Evolutionary conservation across 345 rosid species (phyloP).

Genomic region (Linum trigynum): DNA sequence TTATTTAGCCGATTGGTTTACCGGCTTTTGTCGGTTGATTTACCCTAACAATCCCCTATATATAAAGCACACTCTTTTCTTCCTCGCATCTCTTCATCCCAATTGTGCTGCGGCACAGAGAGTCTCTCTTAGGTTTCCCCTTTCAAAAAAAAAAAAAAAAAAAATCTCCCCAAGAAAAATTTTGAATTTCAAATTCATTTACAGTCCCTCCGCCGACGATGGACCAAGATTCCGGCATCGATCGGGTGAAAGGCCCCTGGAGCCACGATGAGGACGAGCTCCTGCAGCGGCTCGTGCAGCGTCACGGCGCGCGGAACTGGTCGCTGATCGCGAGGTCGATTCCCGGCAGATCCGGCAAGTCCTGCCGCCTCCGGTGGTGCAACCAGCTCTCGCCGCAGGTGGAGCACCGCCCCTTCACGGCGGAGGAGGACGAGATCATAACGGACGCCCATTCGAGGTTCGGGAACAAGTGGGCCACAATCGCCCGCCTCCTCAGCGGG

Average conservation of each 20-base stretch:
- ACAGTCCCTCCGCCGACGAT: background rate
- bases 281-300: conserved; percentile 10
- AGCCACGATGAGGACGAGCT: conserved; percentile 18
- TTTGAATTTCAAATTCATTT: background rate
- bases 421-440: conserved; percentile 19
- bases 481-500: conserved; percentile 21
- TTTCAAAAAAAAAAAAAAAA: background rate
- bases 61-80: background rate
- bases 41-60: background rate
- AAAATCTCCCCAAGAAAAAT: background rate
- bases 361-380: conserved; percentile 26
- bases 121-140: too few relatives aligned
- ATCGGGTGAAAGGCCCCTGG: conserved; percentile 22
- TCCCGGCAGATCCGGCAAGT: conserved; percentile 23
- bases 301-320: conserved; percentile 21
- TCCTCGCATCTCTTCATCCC: background rate
- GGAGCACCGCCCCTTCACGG: conserved; percentile 19
- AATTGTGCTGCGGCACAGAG: background rate
- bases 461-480: conserved; percentile 26
- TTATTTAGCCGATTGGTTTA: conserved; percentile 9
- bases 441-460: conserved; percentile 10
- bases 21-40: conserved; percentile 27
- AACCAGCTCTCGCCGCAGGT: conserved; percentile 25
- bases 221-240: background rate
- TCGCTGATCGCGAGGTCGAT: conserved; percentile 17